These are phyloP conservation scores for Trifolium fragiferum DNA, from an alignment of 306 rosid genomes.

Conservation along the genomic window DNA sequence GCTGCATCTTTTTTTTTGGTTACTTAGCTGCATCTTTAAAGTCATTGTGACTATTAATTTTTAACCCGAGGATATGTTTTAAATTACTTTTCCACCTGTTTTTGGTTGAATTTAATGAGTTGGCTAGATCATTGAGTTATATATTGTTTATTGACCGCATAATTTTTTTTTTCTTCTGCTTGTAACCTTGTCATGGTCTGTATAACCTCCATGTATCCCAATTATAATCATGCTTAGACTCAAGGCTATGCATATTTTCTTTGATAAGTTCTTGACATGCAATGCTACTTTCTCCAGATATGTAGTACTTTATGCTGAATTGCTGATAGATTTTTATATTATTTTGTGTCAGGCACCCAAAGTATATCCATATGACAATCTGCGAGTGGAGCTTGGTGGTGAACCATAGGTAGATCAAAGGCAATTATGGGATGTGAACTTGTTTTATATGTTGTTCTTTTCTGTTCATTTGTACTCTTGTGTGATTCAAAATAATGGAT, in stretches of 20 bases:
- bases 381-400: constrained; percentile 90
- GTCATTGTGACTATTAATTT: constrained; percentile 5
- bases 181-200: constrained; percentile 10
- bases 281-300: constrained; percentile 20
- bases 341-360: constrained; percentile 70
- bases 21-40: no score
- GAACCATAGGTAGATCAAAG: constrained; percentile 61
- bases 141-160: background rate
- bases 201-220: constrained; percentile 9
- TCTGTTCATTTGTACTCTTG: constrained; percentile 42
- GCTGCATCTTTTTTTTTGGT: background rate
- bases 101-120: background rate
- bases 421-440: constrained; percentile 34
- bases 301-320: constrained; percentile 26
- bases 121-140: background rate
- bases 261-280: constrained; percentile 6
- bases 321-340: constrained; percentile 36
- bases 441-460: constrained; percentile 49
- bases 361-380: constrained; percentile 90
- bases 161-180: background rate
- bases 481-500: constrained; percentile 51
- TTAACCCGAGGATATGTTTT: background rate
- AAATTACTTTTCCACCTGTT: constrained; percentile 1
- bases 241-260: background rate
- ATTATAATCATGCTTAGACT: constrained; percentile 6